phyloP scores from a whole-genome alignment of 345 rosid genomes.

The Arabidopsis arenosa region DNA sequence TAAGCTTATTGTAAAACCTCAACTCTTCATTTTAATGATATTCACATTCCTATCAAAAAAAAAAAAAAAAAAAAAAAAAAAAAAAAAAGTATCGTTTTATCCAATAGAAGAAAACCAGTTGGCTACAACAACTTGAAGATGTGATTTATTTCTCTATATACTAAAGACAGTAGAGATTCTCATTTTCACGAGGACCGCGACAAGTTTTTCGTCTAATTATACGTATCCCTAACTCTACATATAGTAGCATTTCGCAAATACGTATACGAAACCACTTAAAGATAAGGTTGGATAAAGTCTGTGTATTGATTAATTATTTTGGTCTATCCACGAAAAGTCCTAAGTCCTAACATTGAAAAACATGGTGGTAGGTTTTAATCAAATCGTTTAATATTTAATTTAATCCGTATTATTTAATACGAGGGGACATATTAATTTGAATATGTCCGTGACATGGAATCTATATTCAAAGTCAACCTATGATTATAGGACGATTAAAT shows the following conservation, averaged over 20 bases:
- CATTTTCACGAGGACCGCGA: not conserved
- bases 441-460: constrained; percentile 18
- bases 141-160: not conserved
- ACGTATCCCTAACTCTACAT: not conserved
- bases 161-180: not conserved
- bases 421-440: not conserved
- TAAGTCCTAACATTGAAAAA: constrained; percentile 33
- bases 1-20: too few relatives aligned
- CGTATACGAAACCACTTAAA: constrained; percentile 24
- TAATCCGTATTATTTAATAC: not conserved
- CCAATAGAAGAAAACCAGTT: not conserved
- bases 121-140: not conserved
- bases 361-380: constrained; percentile 22
- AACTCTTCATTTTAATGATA: too few relatives aligned
- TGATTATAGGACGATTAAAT: not conserved
- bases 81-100: not conserved
- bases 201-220: not conserved
- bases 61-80: too few relatives aligned
- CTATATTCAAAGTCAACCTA: not conserved
- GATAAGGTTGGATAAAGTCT: constrained; percentile 35
- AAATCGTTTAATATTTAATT: not conserved
- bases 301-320: constrained; percentile 18
- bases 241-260: not conserved
- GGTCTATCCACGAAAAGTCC: constrained; percentile 27
- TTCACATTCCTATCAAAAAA: too few relatives aligned